A percentile compares a stretch with the other conserved stretches of the same genome.
These are phyloP conservation scores for Serendipita sp. DNA, from an alignment of 768 basidiomycete species.

Conservation along the genomic window DNA sequence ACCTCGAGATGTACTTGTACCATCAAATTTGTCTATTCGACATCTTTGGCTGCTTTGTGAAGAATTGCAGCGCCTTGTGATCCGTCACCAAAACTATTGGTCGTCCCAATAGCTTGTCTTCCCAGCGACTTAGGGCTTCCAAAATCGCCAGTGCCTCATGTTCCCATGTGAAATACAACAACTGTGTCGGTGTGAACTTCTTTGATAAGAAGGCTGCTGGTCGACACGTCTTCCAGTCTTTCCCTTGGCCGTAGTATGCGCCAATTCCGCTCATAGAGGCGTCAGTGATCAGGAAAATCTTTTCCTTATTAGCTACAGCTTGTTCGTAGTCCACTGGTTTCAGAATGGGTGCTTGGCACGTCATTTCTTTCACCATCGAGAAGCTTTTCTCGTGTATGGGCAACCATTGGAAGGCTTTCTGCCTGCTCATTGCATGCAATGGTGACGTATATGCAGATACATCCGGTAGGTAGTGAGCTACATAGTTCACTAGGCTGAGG, in stretches of 20 bases:
- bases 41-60: constrained; percentile 22
- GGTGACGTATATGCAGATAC: not conserved
- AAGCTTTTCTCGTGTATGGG: constrained; percentile 8
- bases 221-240: constrained; percentile 17
- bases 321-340: constrained; percentile 12
- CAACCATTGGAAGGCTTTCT: not conserved
- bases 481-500: not conserved
- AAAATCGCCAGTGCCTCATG: constrained; percentile 26
- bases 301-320: constrained; percentile 8
- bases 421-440: not conserved
- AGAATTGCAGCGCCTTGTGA: constrained; percentile 19
- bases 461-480: not conserved
- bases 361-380: constrained; percentile 9
- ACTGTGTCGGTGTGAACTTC: constrained; percentile 24
- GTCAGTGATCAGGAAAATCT: constrained; percentile 22
- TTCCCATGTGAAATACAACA: constrained; percentile 29
- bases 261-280: constrained; percentile 20
- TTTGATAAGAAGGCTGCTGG: constrained; percentile 24
- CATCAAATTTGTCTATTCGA: constrained; percentile 24
- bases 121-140: constrained; percentile 16
- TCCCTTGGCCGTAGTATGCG: constrained; percentile 20
- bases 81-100: constrained; percentile 22
- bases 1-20: constrained; percentile 23
- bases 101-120: constrained; percentile 20
- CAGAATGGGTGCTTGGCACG: not conserved